phyloP scores from a whole-genome alignment of 768 basidiomycete genomes.

The Mycena vulgaris region DNA sequence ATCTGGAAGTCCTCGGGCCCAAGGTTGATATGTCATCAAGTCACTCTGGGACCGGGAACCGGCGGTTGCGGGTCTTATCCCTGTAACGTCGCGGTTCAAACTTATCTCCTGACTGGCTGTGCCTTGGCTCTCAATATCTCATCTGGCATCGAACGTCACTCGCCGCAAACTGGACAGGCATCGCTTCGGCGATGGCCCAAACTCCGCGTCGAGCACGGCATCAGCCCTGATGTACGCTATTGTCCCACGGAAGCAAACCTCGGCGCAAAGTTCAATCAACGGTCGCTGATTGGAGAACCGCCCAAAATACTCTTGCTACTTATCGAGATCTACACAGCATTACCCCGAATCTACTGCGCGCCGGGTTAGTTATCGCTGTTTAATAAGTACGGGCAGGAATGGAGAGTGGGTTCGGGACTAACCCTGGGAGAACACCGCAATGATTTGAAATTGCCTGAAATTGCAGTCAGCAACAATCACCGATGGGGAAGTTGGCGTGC shows the following conservation, averaged over 20 bases:
- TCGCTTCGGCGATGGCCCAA: constrained; percentile 12
- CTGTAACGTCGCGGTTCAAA: not conserved
- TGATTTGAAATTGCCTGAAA: too few relatives aligned
- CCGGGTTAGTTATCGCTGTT: too few relatives aligned
- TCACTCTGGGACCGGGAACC: too few relatives aligned
- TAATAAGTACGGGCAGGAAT: not conserved
- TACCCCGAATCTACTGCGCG: not conserved
- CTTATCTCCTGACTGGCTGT: not conserved
- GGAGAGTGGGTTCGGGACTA: not conserved
- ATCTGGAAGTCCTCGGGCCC: not conserved
- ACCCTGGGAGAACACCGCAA: too few relatives aligned
- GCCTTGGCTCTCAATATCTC: not conserved
- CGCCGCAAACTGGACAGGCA: not conserved
- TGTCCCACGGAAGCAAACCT: not conserved
- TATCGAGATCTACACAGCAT: constrained; percentile 14
- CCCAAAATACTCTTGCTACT: not conserved
- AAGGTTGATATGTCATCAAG: not conserved
- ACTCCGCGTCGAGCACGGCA: not conserved
- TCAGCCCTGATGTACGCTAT: not conserved
- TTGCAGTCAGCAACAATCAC: not conserved
- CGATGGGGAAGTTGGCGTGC: not conserved
- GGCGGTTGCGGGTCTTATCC: not conserved
- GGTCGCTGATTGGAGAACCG: not conserved
- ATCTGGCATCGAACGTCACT: not conserved
- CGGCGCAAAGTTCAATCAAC: not conserved